Conservation (phyloP, 2,329 filamentous ascomycete species). For the Sclerotinia subarctica region DNA sequence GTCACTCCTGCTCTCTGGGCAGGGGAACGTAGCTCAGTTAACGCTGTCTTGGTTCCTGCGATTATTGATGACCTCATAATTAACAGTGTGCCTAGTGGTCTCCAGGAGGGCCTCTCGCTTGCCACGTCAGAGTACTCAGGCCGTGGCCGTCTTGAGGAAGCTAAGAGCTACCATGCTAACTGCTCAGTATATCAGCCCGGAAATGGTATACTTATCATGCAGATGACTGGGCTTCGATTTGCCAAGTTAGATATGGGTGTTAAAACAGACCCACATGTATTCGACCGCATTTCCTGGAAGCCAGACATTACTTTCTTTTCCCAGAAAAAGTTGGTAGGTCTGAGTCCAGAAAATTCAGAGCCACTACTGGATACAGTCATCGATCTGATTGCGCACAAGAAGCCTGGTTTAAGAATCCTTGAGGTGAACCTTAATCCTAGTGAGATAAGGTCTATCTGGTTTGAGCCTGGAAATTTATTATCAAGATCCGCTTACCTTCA, state of each 20-base stretch:
- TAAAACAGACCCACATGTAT: slow-evolving; percentile 16
- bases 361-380: slow-evolving; percentile 29
- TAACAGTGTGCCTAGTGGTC: slow-evolving; percentile 21
- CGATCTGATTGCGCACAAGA: slow-evolving; percentile 41
- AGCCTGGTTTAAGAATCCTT: slow-evolving; percentile 38
- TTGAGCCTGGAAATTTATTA: slow-evolving; percentile 20
- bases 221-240: slow-evolving; percentile 29
- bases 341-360: background rate
- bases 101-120: slow-evolving; percentile 16
- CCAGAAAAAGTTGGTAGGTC: slow-evolving; percentile 8
- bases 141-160: slow-evolving; percentile 19
- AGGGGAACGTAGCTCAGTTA: slow-evolving; percentile 26
- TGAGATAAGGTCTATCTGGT: slow-evolving; percentile 35
- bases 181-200: slow-evolving; percentile 25
- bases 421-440: slow-evolving; percentile 35
- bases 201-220: slow-evolving; percentile 28
- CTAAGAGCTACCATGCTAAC: slow-evolving; percentile 20
- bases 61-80: slow-evolving; percentile 30
- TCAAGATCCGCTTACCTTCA: background rate
- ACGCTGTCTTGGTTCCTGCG: slow-evolving; percentile 27
- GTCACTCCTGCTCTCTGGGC: slow-evolving; percentile 28
- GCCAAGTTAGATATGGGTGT: slow-evolving; percentile 18
- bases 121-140: slow-evolving; percentile 20
- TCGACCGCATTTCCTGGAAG: background rate
- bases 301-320: slow-evolving; percentile 19